Base-by-base conservation (phyloP, 1,284 basidiomycete species). In the Cutaneotrichosporon cyanovorans region DNA sequence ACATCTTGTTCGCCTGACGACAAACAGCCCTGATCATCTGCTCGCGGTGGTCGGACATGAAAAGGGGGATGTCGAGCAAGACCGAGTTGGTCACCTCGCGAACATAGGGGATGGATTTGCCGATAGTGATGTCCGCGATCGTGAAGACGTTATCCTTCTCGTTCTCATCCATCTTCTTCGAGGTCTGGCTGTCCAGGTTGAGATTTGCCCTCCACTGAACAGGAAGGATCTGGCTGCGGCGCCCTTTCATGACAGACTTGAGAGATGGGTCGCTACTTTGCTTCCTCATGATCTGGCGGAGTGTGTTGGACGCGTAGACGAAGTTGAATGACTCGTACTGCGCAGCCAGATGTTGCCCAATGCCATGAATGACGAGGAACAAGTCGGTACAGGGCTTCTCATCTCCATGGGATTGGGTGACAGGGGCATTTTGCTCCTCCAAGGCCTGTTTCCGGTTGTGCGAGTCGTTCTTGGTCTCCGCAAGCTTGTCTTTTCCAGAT, bases 141-240 rank as follows among this genome's bases (percentile, higher is more conserved):
- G 72, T 73, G 48, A 75, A 76, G 5, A 67, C 58, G 46, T 77
- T 76, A 55, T 74, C 71, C 48, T 74, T 63, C 9, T 68, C 73
- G 40, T 75, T 74, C 22, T 69, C 60, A 25, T 68, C 60, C 23
- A 73, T 69, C 45, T 74, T 71, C n/a, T 60, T 61, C 12, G 71
- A 70, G 36, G 71, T 68, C 18, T 71, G 67, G 16, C 73, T 63
- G 28, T 69, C 69, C 11, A 76, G 60, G 34, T 75, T 63, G 18
- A 79, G 63, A 8, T 65, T 73, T 2, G 76, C 73, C 22, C 78
- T 65, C 78, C 78, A 80, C 52, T 76, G 75, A 5, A 80, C 72
- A 1, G 77, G 78, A 3, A 80, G 60, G 28, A 80, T 73, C 47
- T 66, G 75, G 4, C 74, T 63, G 32, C 75, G 71, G 7, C 74